These are phyloP conservation scores for Barnettozyma populi DNA, from an alignment of 805 yeast species.

Conservation along the genomic window DNA sequence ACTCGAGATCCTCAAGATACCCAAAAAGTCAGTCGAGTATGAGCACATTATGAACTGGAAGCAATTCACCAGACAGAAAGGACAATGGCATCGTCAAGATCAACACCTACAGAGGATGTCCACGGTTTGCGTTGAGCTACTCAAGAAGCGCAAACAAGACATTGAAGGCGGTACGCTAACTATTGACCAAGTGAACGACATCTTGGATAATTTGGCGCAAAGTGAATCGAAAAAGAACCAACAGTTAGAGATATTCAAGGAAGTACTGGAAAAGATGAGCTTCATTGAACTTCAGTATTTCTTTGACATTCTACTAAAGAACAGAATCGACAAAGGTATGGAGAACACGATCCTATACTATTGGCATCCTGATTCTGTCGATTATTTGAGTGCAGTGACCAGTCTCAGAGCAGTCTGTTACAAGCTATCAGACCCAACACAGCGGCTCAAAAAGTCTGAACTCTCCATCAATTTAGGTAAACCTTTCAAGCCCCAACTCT, in stretches of 20 bases:
- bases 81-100: slow-evolving; percentile 16
- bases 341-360: slow-evolving; percentile 50
- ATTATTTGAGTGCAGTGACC: slow-evolving; percentile 58
- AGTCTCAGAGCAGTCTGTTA: slow-evolving; percentile 56
- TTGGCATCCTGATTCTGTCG: slow-evolving; percentile 80
- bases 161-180: slow-evolving; percentile 32
- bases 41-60: slow-evolving; percentile 44
- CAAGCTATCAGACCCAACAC: slow-evolving; percentile 45
- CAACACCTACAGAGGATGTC: slow-evolving; percentile 42
- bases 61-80: slow-evolving; percentile 12
- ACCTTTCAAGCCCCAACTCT: slow-evolving; percentile 71
- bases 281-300: slow-evolving; percentile 64
- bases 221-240: slow-evolving; percentile 27
- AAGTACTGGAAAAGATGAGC: slow-evolving; percentile 49
- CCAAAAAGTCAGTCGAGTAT: slow-evolving; percentile 58
- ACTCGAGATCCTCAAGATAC: slow-evolving; percentile 49
- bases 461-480: slow-evolving; percentile 29
- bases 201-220: slow-evolving; percentile 40
- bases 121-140: slow-evolving; percentile 41
- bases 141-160: slow-evolving; percentile 43
- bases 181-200: slow-evolving; percentile 44
- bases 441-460: slow-evolving; percentile 37
- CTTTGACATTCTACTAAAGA: slow-evolving; percentile 58
- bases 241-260: slow-evolving; percentile 40
- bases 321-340: slow-evolving; percentile 52